Conservation (phyloP, 2,329 filamentous ascomycete species). For the Lasiodiplodia gonubiensis region DNA sequence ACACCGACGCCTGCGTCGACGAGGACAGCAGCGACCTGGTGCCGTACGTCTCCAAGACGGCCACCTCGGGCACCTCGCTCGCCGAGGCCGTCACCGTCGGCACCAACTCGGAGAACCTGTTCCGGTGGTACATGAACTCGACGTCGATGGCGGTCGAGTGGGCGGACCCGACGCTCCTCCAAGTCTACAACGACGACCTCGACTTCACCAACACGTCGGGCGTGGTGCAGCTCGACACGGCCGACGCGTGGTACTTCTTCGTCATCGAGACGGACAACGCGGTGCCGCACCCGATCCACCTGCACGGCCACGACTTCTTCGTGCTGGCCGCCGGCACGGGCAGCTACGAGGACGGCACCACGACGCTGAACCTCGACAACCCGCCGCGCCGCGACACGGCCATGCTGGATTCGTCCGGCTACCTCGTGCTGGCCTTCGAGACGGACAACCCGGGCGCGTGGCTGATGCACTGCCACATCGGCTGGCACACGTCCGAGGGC, state of each 20-base stretch:
- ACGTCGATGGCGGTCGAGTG: conserved; percentile 44
- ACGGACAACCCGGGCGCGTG: conserved; percentile 59
- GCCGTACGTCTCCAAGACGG: conserved; percentile 43
- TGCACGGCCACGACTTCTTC: conserved; percentile 47
- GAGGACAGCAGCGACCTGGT: conserved; percentile 38
- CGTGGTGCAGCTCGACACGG: conserved; percentile 46
- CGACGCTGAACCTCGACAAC: conserved; percentile 44
- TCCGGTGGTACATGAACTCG: conserved; percentile 50
- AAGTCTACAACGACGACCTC: conserved; percentile 40
- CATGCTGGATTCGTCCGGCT: conserved; percentile 37
- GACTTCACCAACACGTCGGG: conserved; percentile 30
- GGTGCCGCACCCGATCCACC: conserved; percentile 49
- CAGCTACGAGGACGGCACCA: conserved; percentile 38
- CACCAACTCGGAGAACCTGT: conserved; percentile 34
- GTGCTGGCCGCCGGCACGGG: conserved; percentile 44
- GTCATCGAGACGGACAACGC: conserved; percentile 33
- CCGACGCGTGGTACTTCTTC: conserved; percentile 27
- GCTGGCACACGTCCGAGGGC: conserved; percentile 41
- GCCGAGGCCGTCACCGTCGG: conserved; percentile 24
- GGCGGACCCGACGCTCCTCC: conserved; percentile 45
- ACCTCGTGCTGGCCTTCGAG: conserved; percentile 60
- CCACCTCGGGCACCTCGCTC: conserved; percentile 14
- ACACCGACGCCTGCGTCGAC: conserved; percentile 27
- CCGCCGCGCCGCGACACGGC: conserved; percentile 45
- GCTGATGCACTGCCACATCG: conserved; percentile 28